Evolutionary conservation across 2,329 filamentous ascomycete species (phyloP), one percentile per base, ranked within the genome.

Genomic region (Epichloe elymi): DNA sequence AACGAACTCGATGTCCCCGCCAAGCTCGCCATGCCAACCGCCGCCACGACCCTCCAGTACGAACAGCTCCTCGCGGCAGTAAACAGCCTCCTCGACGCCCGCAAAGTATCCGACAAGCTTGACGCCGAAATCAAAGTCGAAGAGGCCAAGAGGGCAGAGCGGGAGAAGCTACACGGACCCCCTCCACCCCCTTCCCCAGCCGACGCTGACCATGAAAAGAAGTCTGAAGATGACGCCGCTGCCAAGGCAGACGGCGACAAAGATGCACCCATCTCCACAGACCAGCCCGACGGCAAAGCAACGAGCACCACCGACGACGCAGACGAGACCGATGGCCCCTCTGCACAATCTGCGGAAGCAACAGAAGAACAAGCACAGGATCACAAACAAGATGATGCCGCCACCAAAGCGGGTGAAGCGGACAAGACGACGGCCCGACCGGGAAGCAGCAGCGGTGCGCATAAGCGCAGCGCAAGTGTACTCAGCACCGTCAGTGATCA

Each of bases 391-490:
- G 41, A 33, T 1, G 36, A 33, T 6, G 7, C 26, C 10, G 6
- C 23, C 11, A 20, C 15, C 45, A 41, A 49, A 23, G 40, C 14
- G 8, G 44, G 35, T 12, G 51, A 66, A 54, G 14, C 60, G n/a
- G 65, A 62, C 38, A 68, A 59, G 56, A 58, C 56, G 56, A 58
- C 56, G 15, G 53, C 51, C 11, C 61, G 67, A 43, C 68, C 68
- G 2, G 63, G 61, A 14, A 71, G 68, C 55, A 72, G 70, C 54
- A 62, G 68, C 41, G 64, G 63, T 8, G 59, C 67, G 0, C 83
- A 85, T 56, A 94, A 94, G 71, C 78, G 88, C 53, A 93, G 88
- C 63, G 87, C 87, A 1, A 94, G 88, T 64, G 86, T 89, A 35
- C 65, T 94, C 49, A 91, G 86, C 64, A 71, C 74, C 15, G 70